These are phyloP conservation scores for Lenwebbia sp. DNA, from an alignment of 345 rosid species.

Conservation along the genomic window DNA sequence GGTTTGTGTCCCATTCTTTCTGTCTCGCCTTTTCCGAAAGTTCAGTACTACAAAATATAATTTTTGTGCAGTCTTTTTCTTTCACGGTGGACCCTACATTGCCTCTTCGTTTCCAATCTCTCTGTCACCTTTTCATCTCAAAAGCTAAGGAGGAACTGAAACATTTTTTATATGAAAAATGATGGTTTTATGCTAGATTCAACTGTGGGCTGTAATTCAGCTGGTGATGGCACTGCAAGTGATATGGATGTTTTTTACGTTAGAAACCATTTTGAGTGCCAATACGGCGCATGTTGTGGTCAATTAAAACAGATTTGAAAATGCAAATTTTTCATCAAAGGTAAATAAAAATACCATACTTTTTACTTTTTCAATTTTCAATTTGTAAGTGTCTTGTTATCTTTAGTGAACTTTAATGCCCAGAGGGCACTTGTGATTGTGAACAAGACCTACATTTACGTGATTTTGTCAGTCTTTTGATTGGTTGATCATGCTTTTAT, in stretches of 20 bases:
- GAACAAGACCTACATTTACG: not conserved
- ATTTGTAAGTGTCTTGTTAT: not conserved
- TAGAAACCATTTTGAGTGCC: not conserved
- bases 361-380: not conserved
- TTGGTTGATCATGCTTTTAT: not conserved
- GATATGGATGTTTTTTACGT: not conserved
- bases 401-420: not conserved
- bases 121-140: not conserved
- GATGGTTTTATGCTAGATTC: not conserved
- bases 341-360: not conserved
- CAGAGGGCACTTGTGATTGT: not conserved
- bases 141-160: not conserved
- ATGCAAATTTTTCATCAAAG: not conserved
- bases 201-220: not conserved
- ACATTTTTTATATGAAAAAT: not conserved
- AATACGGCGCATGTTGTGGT: not conserved
- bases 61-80: not conserved
- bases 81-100: not conserved
- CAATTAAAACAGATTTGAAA: not conserved
- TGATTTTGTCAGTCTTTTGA: not conserved
- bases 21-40: not conserved
- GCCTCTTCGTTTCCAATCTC: not conserved
- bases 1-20: slow-evolving; percentile 19
- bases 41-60: not conserved
- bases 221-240: not conserved